Base-by-base conservation (phyloP, 768 basidiomycete species). In the Boletellus sp. region DNA sequence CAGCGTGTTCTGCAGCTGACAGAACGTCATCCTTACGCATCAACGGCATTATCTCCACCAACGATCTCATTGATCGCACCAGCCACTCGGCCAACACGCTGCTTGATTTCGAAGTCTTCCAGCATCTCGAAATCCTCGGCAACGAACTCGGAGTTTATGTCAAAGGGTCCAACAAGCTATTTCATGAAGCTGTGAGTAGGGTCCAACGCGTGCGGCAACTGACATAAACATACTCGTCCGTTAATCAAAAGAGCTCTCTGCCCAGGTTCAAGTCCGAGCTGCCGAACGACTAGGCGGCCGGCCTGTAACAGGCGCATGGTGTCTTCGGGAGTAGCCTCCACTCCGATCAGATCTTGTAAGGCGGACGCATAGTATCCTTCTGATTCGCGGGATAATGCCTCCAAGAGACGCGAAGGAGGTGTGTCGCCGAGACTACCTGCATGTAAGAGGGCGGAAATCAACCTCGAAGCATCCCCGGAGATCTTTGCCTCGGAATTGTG, bases 141-240 rank as follows among this genome's bases (percentile, higher is more conserved):
- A 7, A 68, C 55, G 63, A 98, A 91, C 15, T 79, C 78, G 3
- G 74, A 77, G 2, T 68, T 56, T 11, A 37, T 24, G 17, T 69
- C 67, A 33, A 96, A 70, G 0, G 91, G 90, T 0, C 90, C 90
- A 23, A 97, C 71, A 45, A 95, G 68, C 94, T 95, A 34, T 47
- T 47, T 32, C 26, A 47, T 23, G 45, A 50, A 23, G 42, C 20
- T 33, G 6, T 31, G 12, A 26, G 40, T 51, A 41, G 56, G 52
- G 50, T 12, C 38, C 37, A 46, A 44, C 6, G 33, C 26, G 26
- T 32, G 26, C 23, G 23, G 5, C 3, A 3, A 17, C 22, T 17
- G 22, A 50, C 9, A 20, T 15, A 8, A 11, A 71, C 86, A 64
- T 62, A 94, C 92, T 28, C 94, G 75, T 22, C 94, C 95, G 57